Evolutionary conservation across 2,329 filamentous ascomycete genomes (phyloP), one percentile per base, ranked within the genome.

Genomic region (Macrophomina pseudophaseolina): DNA sequence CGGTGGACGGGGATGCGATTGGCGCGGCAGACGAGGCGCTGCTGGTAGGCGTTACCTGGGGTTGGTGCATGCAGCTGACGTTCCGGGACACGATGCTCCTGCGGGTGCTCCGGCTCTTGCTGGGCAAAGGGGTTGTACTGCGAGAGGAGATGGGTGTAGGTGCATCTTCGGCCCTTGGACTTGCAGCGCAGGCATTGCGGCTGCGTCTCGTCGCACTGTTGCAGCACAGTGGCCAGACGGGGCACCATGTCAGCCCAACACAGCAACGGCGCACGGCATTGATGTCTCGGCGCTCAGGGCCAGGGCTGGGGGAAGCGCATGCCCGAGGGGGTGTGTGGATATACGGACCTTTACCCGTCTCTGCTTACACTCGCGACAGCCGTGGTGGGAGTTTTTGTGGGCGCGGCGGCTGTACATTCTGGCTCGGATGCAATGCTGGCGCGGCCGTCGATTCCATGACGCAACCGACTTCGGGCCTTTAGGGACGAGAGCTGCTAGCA

Each of bases 201-300:
- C 32, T 60, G 58, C 14, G 58, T 60, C 42, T 60, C 58, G 58
- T 60, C 58, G 58, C 58, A 60, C 58, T 60, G 23, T 18, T 8
- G 54, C 6, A 4, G 40, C 38, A 16, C 33, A 12, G 8, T 5
- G 5, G 4, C 9, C 11, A 18, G 5, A 38, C 5, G 12, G 12
- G 4, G 11, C 11, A 5, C 42, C 7, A 1, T 5, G 16, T 44
- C 23, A 46, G 53, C 35, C 23, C 32, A 53, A 30, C 30, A 9
- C 9, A 18, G n/a, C 30, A 23, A 18, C 8, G 51, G 30, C 16
- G 30, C 6, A 35, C 53, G 18, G n/a, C 33, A 23, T 38, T 30
- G 32, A 40, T 40, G 52, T 56, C 33, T 56, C 52, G 12, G 52
- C 16, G 52, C 33, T 40, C 51, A 40, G 52, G 33, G 5, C 52